Percentiles rank a stretch among this genome's conserved stretches.
Evolutionary conservation across 306 rosid genomes (phyloP).

Genomic region (Trifolium fragiferum): DNA sequence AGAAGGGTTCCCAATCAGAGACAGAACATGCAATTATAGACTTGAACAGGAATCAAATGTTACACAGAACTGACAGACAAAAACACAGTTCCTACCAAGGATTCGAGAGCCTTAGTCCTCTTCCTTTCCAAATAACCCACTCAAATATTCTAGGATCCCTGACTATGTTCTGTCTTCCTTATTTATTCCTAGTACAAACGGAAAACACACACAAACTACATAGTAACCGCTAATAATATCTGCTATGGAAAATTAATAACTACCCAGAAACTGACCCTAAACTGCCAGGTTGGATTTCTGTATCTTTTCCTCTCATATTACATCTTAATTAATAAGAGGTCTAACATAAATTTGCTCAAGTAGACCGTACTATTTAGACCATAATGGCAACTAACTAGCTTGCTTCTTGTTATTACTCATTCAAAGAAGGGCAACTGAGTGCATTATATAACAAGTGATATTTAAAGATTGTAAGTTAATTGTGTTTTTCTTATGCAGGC

Average conservation of each 20-base stretch:
- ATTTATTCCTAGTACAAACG: neutral
- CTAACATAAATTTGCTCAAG: neutral
- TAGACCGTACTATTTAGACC: neutral
- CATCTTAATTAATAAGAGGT: neutral
- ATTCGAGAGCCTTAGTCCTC: neutral
- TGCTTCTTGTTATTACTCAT: neutral
- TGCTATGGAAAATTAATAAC: neutral
- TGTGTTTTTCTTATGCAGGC: slow-evolving; percentile 59
- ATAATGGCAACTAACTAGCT: neutral
- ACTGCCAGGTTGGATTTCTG: neutral
- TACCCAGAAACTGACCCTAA: neutral
- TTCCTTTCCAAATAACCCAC: neutral
- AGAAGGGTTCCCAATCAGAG: neutral
- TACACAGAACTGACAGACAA: neutral
- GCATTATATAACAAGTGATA: slow-evolving; percentile 23
- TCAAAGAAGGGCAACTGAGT: neutral
- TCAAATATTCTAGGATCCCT: neutral
- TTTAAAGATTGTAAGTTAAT: neutral
- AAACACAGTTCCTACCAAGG: neutral
- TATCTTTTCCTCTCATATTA: neutral
- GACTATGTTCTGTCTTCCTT: neutral
- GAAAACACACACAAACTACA: neutral
- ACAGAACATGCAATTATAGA: neutral
- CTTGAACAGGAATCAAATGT: neutral
- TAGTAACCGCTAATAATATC: neutral